Conservation (phyloP, 768 basidiomycete species). For the Cyclocybe cylindracea region DNA sequence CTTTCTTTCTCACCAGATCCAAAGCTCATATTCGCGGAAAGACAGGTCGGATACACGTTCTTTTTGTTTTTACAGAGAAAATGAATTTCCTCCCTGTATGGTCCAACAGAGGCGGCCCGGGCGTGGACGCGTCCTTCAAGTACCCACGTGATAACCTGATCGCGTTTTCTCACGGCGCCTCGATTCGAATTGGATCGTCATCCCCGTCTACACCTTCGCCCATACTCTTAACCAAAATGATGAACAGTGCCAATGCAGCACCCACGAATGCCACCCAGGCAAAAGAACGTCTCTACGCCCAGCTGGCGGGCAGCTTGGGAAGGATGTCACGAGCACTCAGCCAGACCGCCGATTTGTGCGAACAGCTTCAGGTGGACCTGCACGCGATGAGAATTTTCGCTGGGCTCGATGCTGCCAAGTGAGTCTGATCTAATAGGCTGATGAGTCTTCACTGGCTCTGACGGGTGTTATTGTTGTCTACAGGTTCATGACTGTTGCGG, state of each 20-base stretch:
- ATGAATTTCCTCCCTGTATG: no score
- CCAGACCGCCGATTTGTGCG: conserved; percentile 77
- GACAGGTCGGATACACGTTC: no score
- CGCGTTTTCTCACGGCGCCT: no score
- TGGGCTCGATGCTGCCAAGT: conserved; percentile 83
- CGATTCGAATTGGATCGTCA: no score
- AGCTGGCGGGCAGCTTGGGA: conserved; percentile 68
- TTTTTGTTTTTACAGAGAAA: no score
- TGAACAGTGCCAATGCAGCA: conserved; percentile 21
- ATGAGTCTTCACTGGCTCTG: not conserved
- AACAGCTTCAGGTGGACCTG: conserved; percentile 72
- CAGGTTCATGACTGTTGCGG: conserved; percentile 46
- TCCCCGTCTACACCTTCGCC: no score
- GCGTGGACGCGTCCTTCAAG: no score
- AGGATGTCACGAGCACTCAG: conserved; percentile 67
- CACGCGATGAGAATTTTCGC: conserved; percentile 80
- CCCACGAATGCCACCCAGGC: conserved; percentile 70
- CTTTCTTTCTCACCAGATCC: no score
- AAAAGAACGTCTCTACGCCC: conserved; percentile 80
- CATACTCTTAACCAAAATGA: conserved; percentile 6
- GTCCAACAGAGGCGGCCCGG: no score
- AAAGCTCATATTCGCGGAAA: no score
- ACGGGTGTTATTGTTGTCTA: not conserved
- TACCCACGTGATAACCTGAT: no score
- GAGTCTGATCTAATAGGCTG: conserved; percentile 25